Evolutionary conservation across 2,329 filamentous ascomycete species (phyloP), one percentile per base, ranked within the genome.

Genomic region (Immersiporthe knoxdaviesiana): DNA sequence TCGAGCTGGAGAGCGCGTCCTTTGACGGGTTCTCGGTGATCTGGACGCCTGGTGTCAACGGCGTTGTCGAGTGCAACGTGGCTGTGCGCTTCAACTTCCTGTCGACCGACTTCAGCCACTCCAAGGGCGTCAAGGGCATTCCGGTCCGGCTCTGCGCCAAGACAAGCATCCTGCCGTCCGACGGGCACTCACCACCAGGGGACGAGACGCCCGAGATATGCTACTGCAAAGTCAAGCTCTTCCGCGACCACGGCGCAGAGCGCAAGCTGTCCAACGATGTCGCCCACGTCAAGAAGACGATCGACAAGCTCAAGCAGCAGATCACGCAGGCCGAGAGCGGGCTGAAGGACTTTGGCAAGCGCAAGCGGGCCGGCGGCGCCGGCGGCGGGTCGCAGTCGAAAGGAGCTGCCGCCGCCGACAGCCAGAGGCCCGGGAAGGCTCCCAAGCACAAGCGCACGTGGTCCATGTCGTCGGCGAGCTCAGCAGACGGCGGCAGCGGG

Each of bases 91-190:
- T 98, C 85, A 99, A 99, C 81, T 99, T 99, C 77, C 84, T 99
- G 0, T 99, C 96, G 0, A 99, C 96, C 11, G 96, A 99, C 78
- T 99, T 98, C 78, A 98, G 95, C 79, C 96, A 98, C 77, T 98
- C 96, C 12, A 99, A 99, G 77, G 96, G 96, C 60, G 96, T 99
- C 63, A 99, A 98, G 80, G 96, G 96, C 47, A 97, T 98, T 73
- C 95, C 96, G 0, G 94, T 99, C 5, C 86, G 96, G 67, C 86
- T 98, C 0, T 98, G 95, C 79, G 90, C 94, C 18, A 98, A 98
- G 80, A 98, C 96, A 0, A 91, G 92, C 72, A 80, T 90, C 14
- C 70, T 95, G 1, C 81, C 85, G 0, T 80, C 84, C 21, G 85
- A 85, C 35, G 64, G 52, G 1, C 52, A 58, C 1, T 80, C 84